These are phyloP conservation scores for Pelargonium citronellum DNA, from an alignment of 441 rosid genomes.

Conservation along the genomic window DNA sequence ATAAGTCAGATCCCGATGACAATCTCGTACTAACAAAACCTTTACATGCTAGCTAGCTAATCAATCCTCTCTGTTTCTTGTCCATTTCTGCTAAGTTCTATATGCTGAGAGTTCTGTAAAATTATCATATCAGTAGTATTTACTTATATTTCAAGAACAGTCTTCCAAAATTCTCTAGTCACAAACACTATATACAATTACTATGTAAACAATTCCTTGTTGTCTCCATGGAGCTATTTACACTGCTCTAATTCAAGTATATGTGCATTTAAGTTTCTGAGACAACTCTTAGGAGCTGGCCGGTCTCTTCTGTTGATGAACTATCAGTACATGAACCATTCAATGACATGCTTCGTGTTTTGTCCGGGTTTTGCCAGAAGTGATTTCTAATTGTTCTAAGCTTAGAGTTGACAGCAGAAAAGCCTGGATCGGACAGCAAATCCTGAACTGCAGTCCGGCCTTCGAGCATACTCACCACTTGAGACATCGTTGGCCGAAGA, in stretches of 20 bases:
- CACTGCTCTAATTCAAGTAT: not conserved
- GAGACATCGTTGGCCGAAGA: slow-evolving; percentile 79
- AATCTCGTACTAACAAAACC: too few species aligned
- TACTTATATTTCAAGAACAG: too few species aligned
- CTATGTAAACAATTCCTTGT: too few species aligned
- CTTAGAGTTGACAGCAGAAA: slow-evolving; percentile 51
- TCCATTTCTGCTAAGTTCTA: too few species aligned
- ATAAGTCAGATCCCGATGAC: too few species aligned
- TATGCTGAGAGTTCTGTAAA: too few species aligned
- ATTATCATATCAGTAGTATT: too few species aligned
- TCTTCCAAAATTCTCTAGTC: too few species aligned
- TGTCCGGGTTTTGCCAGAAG: slow-evolving; percentile 74
- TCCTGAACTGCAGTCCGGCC: slow-evolving; percentile 73
- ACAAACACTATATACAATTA: too few species aligned
- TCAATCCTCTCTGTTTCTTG: too few species aligned
- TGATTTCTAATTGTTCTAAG: slow-evolving; percentile 63
- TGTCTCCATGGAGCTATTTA: too few species aligned
- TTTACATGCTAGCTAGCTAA: too few species aligned
- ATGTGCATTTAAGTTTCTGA: slow-evolving; percentile 20
- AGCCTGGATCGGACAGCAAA: slow-evolving; percentile 66
- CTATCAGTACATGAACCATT: slow-evolving; percentile 32
- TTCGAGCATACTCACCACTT: slow-evolving; percentile 77
- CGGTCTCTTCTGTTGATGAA: slow-evolving; percentile 36
- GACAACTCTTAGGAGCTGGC: slow-evolving; percentile 29
- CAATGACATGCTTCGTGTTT: slow-evolving; percentile 39